Base-by-base conservation (phyloP, 306 rosid species). In the Cicer cuneatum region DNA sequence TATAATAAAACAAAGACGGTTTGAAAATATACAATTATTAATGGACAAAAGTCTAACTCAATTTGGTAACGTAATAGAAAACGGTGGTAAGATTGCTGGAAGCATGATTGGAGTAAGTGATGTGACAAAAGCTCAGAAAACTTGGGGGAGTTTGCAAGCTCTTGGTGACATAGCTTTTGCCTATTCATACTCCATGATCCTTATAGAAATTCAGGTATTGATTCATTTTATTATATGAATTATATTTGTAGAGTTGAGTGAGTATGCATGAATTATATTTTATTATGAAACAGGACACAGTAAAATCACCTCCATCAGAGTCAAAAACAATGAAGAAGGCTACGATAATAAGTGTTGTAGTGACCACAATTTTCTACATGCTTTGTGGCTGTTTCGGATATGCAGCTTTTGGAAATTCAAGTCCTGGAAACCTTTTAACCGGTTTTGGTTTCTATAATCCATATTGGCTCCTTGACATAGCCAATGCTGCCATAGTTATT, bases 151-250 rank as follows among this genome's bases (percentile, higher is more conserved):
- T 78, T 89, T 89, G 78, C 91, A 87, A 86, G 92, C 98, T 69
- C 89, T 90, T 72, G 97, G 98, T 40, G 84, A 90, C 84, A 86
- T 90, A 35, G 96, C 98, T 74, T 93, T 93, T 78, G 98, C 98
- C 8, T 90, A 87, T 80, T 93, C 97, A 10, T 93, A 86, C 87
- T 93, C 98, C 10, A 66, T 87, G 74, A 86, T 90, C 84, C 93
- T 90, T 14, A 83, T 93, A 7, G 97, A 93, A 89, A 93, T 93
- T 84, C 97, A 93, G 92, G 98, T 88, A 74, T 16, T 35, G 6
- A 5, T 48, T 19, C 9, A 49, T 39, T 61, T 24, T 12, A 2
- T 8, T 61, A 38, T 42, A 33, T 8, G 8, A 14, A 1, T 8
- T 69, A 10, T 24, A 43, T 52, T 52, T 52, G 10, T 16, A 52